phyloP scores from a whole-genome alignment of 1,284 basidiomycete species.

The Heterobasidion parviporum region DNA sequence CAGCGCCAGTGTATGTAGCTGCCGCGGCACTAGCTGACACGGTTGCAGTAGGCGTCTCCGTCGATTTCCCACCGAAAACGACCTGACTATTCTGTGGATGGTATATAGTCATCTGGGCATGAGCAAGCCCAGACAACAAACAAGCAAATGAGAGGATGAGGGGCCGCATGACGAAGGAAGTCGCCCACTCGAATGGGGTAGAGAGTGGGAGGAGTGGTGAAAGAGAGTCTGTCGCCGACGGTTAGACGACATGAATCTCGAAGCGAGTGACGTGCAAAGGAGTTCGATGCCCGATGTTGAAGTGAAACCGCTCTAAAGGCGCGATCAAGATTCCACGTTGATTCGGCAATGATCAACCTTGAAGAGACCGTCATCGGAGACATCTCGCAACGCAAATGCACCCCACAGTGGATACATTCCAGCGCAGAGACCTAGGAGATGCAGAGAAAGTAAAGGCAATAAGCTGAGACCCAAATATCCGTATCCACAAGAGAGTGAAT shows the following conservation, averaged over 20 bases:
- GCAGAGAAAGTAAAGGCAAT: too few species aligned
- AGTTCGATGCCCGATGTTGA: too few species aligned
- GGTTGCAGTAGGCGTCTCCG: neutral
- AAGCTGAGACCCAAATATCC: too few species aligned
- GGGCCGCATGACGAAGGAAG: neutral
- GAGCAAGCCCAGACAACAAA: neutral
- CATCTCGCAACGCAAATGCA: too few species aligned
- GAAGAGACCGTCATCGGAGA: too few species aligned
- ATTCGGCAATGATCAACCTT: too few species aligned
- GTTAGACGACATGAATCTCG: neutral
- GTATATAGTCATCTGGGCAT: neutral
- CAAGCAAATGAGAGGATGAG: neutral
- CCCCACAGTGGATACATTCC: too few species aligned
- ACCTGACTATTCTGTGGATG: neutral
- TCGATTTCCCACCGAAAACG: neutral
- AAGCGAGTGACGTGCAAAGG: too few species aligned
- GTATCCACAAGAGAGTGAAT: too few species aligned
- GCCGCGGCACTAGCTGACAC: slow-evolving; percentile 14
- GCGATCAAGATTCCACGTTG: too few species aligned
- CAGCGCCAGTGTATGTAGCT: slow-evolving; percentile 28
- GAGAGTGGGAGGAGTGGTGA: neutral
- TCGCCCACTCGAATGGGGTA: neutral
- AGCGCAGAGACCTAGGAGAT: too few species aligned
- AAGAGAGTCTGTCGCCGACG: neutral
- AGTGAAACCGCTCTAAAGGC: too few species aligned